Conservation (phyloP, 148 eudicot species). For the Simmondsia chinensis region DNA sequence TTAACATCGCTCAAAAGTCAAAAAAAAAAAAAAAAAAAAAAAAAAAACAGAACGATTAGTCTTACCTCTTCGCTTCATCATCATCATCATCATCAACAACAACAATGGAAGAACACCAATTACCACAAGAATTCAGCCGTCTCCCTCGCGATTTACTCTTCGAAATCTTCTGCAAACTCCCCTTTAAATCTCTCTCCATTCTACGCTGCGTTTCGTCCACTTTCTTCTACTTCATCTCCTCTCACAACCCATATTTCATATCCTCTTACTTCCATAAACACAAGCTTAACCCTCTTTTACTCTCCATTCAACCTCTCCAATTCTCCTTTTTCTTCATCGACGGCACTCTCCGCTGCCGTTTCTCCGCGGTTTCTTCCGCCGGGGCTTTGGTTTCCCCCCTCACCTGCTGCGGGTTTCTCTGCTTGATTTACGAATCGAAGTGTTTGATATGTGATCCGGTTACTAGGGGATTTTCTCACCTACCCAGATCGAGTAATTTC, state of each 20-base stretch:
- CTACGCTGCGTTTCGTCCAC: constrained; percentile 16
- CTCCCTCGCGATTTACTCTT: constrained; percentile 30
- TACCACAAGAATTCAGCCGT: constrained; percentile 8
- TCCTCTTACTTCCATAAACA: constrained; percentile 22
- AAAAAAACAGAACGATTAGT: not conserved
- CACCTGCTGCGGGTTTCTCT: constrained; percentile 19
- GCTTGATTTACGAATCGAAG: constrained; percentile 13
- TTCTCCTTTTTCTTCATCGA: constrained; percentile 17
- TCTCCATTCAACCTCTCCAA: constrained; percentile 13
- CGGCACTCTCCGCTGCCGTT: constrained; percentile 13
- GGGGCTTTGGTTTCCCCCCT: constrained; percentile 11
- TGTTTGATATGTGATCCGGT: constrained; percentile 21
- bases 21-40: not conserved
- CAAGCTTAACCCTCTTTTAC: constrained; percentile 23
- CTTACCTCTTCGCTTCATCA: not conserved
- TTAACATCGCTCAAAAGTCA: too few species aligned
- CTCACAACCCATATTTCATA: constrained; percentile 19
- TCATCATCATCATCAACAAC: not conserved
- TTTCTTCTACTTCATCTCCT: constrained; percentile 8
- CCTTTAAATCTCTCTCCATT: constrained; percentile 18
- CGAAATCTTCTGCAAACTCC: constrained; percentile 26
- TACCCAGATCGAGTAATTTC: constrained; percentile 15
- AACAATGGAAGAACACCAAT: too few species aligned
- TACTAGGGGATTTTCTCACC: constrained; percentile 5
- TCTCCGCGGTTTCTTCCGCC: constrained; percentile 9